phyloP scores from a whole-genome alignment of 2,329 filamentous ascomycete genomes.

The Paradendryphiella salina region DNA sequence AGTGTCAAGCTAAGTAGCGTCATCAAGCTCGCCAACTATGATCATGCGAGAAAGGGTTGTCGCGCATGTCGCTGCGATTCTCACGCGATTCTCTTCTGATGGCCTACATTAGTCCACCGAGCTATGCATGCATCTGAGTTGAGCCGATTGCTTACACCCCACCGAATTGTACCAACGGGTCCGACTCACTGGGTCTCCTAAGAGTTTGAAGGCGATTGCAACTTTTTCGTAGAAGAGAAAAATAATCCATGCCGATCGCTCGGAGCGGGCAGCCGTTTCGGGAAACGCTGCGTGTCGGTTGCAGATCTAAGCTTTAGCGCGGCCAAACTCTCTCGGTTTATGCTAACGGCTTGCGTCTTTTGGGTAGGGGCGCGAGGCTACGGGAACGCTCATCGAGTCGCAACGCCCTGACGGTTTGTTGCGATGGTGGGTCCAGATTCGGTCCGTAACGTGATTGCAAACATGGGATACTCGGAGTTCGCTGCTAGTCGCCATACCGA shows the following conservation, averaged over 20 bases:
- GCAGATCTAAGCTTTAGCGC: slow-evolving; percentile 12
- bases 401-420: background rate
- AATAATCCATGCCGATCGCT: slow-evolving; percentile 12
- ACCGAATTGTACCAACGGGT: slow-evolving; percentile 2
- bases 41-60: slow-evolving; percentile 8
- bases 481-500: slow-evolving; percentile 7
- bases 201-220: slow-evolving; percentile 8
- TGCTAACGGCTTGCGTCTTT: slow-evolving; percentile 10
- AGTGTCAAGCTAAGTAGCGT: slow-evolving; percentile 1
- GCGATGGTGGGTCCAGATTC: slow-evolving; percentile 1
- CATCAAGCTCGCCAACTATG: background rate
- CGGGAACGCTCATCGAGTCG: slow-evolving; percentile 3
- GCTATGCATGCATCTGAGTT: background rate
- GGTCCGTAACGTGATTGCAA: slow-evolving; percentile 10
- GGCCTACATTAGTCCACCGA: slow-evolving; percentile 2
- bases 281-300: slow-evolving; percentile 11
- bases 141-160: slow-evolving; percentile 2
- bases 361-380: slow-evolving; percentile 3
- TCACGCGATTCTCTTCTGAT: slow-evolving; percentile 10
- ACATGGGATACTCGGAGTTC: slow-evolving; percentile 5
- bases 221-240: slow-evolving; percentile 6
- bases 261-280: slow-evolving; percentile 9
- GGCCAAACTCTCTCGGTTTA: slow-evolving; percentile 12
- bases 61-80: slow-evolving; percentile 4
- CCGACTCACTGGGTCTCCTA: slow-evolving; percentile 5